These are phyloP conservation scores for Populus ilicifolia DNA, from an alignment of 345 rosid genomes.

Conservation along the genomic window DNA sequence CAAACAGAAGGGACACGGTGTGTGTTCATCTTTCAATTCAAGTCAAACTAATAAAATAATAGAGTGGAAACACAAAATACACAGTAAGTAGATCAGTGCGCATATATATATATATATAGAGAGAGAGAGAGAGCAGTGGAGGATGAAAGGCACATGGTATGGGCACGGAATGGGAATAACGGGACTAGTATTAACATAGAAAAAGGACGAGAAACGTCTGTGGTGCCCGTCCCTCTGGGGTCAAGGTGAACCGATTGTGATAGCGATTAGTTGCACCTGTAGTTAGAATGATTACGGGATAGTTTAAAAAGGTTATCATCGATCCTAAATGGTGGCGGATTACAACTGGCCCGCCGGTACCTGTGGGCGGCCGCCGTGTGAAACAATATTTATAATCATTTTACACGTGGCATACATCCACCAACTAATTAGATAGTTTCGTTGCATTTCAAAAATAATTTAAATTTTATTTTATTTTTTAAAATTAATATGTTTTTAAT, in stretches of 20 bases:
- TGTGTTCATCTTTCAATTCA: neutral
- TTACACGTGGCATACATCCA: neutral
- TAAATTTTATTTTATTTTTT: too few relatives aligned
- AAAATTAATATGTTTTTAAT: too few relatives aligned
- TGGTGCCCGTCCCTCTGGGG: too few relatives aligned
- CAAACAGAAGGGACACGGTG: neutral
- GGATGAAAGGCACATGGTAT: neutral
- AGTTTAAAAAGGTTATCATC: neutral
- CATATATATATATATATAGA: too few relatives aligned
- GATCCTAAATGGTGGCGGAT: neutral
- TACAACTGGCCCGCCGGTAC: neutral
- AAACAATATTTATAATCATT: neutral
- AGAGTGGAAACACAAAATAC: neutral
- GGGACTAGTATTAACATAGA: neutral
- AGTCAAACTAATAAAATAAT: neutral
- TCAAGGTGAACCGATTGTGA: too few relatives aligned
- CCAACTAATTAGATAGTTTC: neutral
- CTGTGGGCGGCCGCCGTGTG: neutral
- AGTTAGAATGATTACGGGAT: neutral
- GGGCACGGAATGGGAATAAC: constrained; percentile 13
- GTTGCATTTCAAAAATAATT: too few relatives aligned
- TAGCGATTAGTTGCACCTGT: too few relatives aligned
- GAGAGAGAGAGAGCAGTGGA: neutral
- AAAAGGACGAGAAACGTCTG: neutral
- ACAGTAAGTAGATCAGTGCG: too few relatives aligned